phyloP scores from a whole-genome alignment of 108 stramenopile genomes.

The Nannochloropsis granulata region DNA sequence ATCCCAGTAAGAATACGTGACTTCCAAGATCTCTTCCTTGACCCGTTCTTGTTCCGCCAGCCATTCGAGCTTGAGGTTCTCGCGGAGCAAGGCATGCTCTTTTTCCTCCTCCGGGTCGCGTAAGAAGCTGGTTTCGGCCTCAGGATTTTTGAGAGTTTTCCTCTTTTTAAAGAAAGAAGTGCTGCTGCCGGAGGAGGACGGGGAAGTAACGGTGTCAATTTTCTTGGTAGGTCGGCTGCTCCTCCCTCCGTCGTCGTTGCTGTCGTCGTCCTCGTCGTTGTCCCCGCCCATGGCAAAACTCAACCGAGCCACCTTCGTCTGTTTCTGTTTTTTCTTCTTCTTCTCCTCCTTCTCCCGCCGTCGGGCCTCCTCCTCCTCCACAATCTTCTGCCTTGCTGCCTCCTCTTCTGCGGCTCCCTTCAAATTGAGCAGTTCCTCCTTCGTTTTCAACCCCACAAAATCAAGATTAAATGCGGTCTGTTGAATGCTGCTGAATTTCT shows the following conservation, averaged over 20 bases:
- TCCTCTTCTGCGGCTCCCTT: neutral
- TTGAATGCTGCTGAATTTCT: slow-evolving; percentile 9
- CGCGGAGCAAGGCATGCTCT: slow-evolving; percentile 41
- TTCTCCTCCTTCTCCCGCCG: neutral
- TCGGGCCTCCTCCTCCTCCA: neutral
- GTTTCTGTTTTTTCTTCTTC: slow-evolving; percentile 26
- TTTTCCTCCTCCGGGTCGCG: slow-evolving; percentile 69
- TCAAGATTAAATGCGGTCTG: slow-evolving; percentile 17
- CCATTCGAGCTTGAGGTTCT: slow-evolving; percentile 66
- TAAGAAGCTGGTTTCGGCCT: slow-evolving; percentile 76
- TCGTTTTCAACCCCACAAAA: slow-evolving; percentile 16
- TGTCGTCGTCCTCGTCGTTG: slow-evolving; percentile 19
- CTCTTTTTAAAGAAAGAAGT: neutral
- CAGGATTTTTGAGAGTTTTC: neutral
- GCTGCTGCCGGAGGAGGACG: too few species aligned
- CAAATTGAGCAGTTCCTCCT: slow-evolving; percentile 20
- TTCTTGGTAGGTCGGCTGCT: neutral
- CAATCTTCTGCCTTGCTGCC: neutral
- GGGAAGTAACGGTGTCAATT: neutral
- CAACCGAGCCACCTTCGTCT: slow-evolving; percentile 16
- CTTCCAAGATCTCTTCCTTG: slow-evolving; percentile 62
- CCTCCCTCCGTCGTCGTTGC: neutral
- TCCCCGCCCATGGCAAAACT: slow-evolving; percentile 29
- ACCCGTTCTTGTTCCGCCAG: slow-evolving; percentile 51
- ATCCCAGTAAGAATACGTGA: slow-evolving; percentile 93